Evolutionary conservation across 2,329 filamentous ascomycete genomes (phyloP), one percentile per base, ranked within the genome.

Genomic region (Hypomyces perniciosus): DNA sequence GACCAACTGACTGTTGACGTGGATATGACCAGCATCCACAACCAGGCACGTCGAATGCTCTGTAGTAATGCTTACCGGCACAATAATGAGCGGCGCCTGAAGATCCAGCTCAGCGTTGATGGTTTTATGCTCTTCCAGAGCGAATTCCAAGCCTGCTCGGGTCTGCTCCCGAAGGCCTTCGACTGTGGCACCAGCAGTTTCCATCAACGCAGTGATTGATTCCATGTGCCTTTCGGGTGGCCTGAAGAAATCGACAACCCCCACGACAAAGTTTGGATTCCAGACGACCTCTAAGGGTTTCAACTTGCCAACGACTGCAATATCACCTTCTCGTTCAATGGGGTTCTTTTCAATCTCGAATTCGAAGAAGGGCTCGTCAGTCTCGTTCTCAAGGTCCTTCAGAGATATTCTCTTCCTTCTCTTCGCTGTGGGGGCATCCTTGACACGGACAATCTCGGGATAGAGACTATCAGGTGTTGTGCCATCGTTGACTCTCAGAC

Each of bases 211-310:
- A 9, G 84, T 87, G 59, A 99, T 96, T 8, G 93, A 99, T 65
- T 99, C 93, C 91, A 99, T 96, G 65, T 99, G 95, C 46, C 91
- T 81, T 66, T 96, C 91, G 0, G 93, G 95, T 1, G 93, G 93
- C 56, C 92, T 86, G 75, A 99, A 99, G 73, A 99, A 99, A 59
- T 90, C 90, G 48, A 86, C 89, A 37, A 97, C 83, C 44, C 93
- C 91, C 5, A 96, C 84, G 0, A 97, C 78, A 59, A 97, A 95
- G 57, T 85, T 88, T 1, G 95, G 93, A 61, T 99, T 99, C 80
- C 96, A 99, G 27, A 99, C 90, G 49, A 99, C 87, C 66, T 99
- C 95, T 58, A 99, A 85, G 41, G 91, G 93, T 68, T 95, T 96
- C 59, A 99, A 73, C 68, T 95, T 96, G 61, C 92, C 85, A 2